phyloP scores from a whole-genome alignment of 2,329 filamentous ascomycete genomes.

The Fusarium palustre region DNA sequence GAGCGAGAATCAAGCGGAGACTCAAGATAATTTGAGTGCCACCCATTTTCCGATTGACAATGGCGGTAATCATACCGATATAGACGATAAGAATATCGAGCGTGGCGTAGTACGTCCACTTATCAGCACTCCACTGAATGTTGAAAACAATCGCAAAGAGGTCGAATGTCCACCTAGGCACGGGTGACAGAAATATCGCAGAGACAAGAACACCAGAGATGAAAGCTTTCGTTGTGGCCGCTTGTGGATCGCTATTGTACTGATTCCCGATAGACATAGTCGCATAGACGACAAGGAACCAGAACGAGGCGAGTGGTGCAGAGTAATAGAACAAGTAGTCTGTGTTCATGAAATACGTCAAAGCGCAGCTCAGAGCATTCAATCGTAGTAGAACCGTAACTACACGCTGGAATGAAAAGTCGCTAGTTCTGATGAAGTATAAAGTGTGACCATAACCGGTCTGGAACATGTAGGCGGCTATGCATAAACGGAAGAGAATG shows the following conservation, averaged over 20 bases:
- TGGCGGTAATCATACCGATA: slow-evolving; percentile 61
- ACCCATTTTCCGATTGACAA: slow-evolving; percentile 39
- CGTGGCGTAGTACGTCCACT: slow-evolving; percentile 61
- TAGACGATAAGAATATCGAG: slow-evolving; percentile 68
- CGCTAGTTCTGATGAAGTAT: slow-evolving; percentile 66
- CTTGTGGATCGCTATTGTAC: slow-evolving; percentile 57
- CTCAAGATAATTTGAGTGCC: slow-evolving; percentile 12
- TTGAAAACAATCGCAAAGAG: slow-evolving; percentile 56
- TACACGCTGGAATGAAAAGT: slow-evolving; percentile 66
- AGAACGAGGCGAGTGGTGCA: slow-evolving; percentile 68
- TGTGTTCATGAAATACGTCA: slow-evolving; percentile 68
- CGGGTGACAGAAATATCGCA: neutral
- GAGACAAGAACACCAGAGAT: slow-evolving; percentile 56
- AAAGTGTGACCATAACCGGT: slow-evolving; percentile 70
- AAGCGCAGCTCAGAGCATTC: slow-evolving; percentile 64
- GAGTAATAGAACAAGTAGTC: slow-evolving; percentile 66
- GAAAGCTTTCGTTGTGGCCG: slow-evolving; percentile 61
- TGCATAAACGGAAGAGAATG: slow-evolving; percentile 63
- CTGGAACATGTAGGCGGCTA: slow-evolving; percentile 71
- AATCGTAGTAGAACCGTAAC: slow-evolving; percentile 64
- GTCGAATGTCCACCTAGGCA: slow-evolving; percentile 31
- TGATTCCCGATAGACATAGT: slow-evolving; percentile 59
- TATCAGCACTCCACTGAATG: slow-evolving; percentile 60
- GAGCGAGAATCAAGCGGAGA: slow-evolving; percentile 40
- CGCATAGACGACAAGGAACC: slow-evolving; percentile 67